Percentiles rank a stretch among this genome's conserved stretches.
Conservation (phyloP, 805 yeast species). For the Saturnispora bothae region DNA sequence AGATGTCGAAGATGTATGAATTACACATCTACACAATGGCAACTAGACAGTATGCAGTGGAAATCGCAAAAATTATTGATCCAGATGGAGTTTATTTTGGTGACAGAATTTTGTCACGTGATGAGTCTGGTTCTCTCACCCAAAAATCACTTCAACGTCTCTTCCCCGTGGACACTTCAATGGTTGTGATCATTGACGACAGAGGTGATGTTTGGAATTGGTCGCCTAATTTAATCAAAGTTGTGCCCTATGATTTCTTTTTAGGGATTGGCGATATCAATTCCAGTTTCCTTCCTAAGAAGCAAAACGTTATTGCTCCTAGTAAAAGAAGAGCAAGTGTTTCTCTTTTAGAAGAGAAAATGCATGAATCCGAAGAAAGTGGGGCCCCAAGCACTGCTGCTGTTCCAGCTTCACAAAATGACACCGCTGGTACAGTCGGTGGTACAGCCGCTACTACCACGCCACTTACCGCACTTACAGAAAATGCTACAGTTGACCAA, state of each 20-base stretch:
- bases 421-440: conserved; percentile 1
- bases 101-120: conserved; percentile 83
- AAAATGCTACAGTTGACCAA: conserved; percentile 41
- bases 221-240: conserved; percentile 85
- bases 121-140: conserved; percentile 87
- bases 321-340: conserved; percentile 49
- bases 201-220: conserved; percentile 99
- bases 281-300: conserved; percentile 81
- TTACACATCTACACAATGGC: conserved; percentile 98
- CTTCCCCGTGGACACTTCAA: conserved; percentile 91
- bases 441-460: conserved; percentile 36
- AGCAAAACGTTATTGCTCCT: conserved; percentile 50
- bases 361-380: conserved; percentile 1
- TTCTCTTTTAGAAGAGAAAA: conserved; percentile 42
- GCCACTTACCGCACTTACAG: conserved; percentile 36
- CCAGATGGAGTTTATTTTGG: conserved; percentile 83
- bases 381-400: conserved; percentile 7
- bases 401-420: neutral
- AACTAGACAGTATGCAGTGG: conserved; percentile 82
- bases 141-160: conserved; percentile 80
- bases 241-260: conserved; percentile 90
- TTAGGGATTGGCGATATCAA: conserved; percentile 97
- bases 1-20: conserved; percentile 60
- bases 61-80: conserved; percentile 83
- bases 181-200: conserved; percentile 95